phyloP scores from a whole-genome alignment of 805 yeast genomes.

The Myxozyma vanderwaltii region DNA sequence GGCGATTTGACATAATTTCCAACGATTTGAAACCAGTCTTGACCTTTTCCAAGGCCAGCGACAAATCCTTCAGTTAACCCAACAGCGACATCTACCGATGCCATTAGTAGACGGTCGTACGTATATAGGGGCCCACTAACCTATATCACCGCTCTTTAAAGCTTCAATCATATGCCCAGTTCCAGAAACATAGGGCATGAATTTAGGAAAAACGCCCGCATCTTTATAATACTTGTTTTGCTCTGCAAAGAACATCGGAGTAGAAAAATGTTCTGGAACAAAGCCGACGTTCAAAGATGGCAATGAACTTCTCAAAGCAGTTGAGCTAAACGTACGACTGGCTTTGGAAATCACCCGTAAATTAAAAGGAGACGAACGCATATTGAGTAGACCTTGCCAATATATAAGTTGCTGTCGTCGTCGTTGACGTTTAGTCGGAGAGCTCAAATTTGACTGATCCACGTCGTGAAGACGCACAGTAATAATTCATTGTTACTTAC shows the following conservation, averaged over 20 bases:
- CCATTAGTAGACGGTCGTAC: not conserved
- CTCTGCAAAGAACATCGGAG: slow-evolving; percentile 77
- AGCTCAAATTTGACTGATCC: too few relatives aligned
- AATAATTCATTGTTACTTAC: too few relatives aligned
- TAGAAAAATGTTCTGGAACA: slow-evolving; percentile 89
- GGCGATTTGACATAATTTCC: slow-evolving; percentile 89
- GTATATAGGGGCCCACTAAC: slow-evolving; percentile 14
- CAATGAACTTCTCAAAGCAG: not conserved
- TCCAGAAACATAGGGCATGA: slow-evolving; percentile 77
- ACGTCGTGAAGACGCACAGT: too few relatives aligned
- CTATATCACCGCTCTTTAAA: slow-evolving; percentile 62
- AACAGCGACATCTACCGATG: slow-evolving; percentile 60
- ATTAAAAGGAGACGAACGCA: not conserved
- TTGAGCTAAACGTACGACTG: slow-evolving; percentile 3
- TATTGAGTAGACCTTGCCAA: too few relatives aligned
- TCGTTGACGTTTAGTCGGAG: too few relatives aligned
- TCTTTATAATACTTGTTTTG: slow-evolving; percentile 57
- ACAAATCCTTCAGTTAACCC: slow-evolving; percentile 92
- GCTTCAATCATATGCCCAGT: slow-evolving; percentile 84
- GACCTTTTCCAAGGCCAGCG: slow-evolving; percentile 75
- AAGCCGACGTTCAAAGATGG: slow-evolving; percentile 57
- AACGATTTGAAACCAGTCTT: slow-evolving; percentile 60
- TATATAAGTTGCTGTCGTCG: too few relatives aligned
- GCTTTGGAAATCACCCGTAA: too few relatives aligned
- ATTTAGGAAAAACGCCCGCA: slow-evolving; percentile 56